Evolutionary conservation across 1,284 basidiomycete genomes (phyloP).

Genomic region (Trichosporon coremiiforme): DNA sequence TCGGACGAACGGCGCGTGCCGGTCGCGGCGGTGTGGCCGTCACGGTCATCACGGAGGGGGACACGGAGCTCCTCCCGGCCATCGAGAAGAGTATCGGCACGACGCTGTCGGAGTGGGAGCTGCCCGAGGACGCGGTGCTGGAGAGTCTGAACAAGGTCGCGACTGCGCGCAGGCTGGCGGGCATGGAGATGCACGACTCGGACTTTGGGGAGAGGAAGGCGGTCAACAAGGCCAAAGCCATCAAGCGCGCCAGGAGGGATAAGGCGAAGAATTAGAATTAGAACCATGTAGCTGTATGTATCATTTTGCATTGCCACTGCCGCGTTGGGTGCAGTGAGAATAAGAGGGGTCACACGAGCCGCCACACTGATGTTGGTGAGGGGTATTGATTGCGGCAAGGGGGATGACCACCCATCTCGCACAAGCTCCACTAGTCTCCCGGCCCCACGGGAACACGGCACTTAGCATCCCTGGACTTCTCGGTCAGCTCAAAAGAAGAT

Average conservation of each 20-base stretch:
- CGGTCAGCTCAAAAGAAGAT: too few relatives aligned
- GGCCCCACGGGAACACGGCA: too few relatives aligned
- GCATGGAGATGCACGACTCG: slow-evolving; percentile 90
- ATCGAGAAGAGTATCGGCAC: slow-evolving; percentile 73
- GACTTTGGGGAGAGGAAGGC: slow-evolving; percentile 83
- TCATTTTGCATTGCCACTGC: neutral
- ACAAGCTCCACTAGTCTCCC: too few relatives aligned
- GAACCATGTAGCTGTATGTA: neutral
- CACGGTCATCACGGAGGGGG: slow-evolving; percentile 91
- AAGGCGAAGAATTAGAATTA: slow-evolving; percentile 28
- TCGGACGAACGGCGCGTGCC: slow-evolving; percentile 86
- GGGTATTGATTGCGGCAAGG: too few relatives aligned
- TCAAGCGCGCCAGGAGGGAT: slow-evolving; percentile 53
- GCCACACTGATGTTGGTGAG: too few relatives aligned
- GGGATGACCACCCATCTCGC: too few relatives aligned
- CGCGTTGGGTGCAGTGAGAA: too few relatives aligned
- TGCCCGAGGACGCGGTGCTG: slow-evolving; percentile 81
- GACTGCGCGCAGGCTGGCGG: slow-evolving; percentile 88
- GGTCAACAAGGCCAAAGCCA: slow-evolving; percentile 55
- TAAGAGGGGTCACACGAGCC: too few relatives aligned
- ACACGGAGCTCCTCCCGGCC: slow-evolving; percentile 78
- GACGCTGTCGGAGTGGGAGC: slow-evolving; percentile 69
- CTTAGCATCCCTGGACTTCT: too few relatives aligned
- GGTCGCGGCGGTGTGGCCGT: slow-evolving; percentile 85
- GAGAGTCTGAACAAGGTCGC: slow-evolving; percentile 85